These are phyloP conservation scores for Salix dunnii DNA, from an alignment of 345 rosid species.

Conservation along the genomic window DNA sequence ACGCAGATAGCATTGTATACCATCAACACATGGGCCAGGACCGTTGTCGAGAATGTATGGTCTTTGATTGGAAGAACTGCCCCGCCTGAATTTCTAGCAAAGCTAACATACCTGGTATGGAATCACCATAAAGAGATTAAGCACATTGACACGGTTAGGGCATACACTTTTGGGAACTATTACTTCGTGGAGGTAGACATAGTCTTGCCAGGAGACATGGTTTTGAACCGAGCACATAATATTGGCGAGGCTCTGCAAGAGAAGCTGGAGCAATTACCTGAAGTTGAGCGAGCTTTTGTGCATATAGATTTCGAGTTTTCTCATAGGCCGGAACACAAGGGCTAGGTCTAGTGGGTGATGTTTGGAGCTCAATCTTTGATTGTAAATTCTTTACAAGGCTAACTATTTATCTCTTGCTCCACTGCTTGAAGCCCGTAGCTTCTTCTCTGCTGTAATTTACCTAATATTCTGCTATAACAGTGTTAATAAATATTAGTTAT, in stretches of 20 bases:
- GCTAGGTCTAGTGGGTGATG: too few relatives aligned
- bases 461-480: too few relatives aligned
- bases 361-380: too few relatives aligned
- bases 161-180: slow-evolving; percentile 72
- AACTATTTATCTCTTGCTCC: too few relatives aligned
- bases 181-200: slow-evolving; percentile 88
- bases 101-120: slow-evolving; percentile 72
- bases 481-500: too few relatives aligned
- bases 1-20: slow-evolving; percentile 81
- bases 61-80: slow-evolving; percentile 69
- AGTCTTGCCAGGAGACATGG: slow-evolving; percentile 70
- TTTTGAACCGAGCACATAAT: slow-evolving; percentile 61
- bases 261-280: slow-evolving; percentile 78
- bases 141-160: slow-evolving; percentile 78
- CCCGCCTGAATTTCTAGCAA: slow-evolving; percentile 74
- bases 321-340: slow-evolving; percentile 71
- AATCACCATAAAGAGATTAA: slow-evolving; percentile 70
- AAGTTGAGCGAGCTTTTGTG: slow-evolving; percentile 81
- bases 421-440: too few relatives aligned
- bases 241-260: slow-evolving; percentile 81
- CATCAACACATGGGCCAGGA: slow-evolving; percentile 65
- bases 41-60: slow-evolving; percentile 66
- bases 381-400: too few relatives aligned
- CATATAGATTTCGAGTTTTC: slow-evolving; percentile 81
- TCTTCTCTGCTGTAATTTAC: too few relatives aligned